Conservation (phyloP, 805 yeast genomes). For the Yamadazyma insecticola region DNA sequence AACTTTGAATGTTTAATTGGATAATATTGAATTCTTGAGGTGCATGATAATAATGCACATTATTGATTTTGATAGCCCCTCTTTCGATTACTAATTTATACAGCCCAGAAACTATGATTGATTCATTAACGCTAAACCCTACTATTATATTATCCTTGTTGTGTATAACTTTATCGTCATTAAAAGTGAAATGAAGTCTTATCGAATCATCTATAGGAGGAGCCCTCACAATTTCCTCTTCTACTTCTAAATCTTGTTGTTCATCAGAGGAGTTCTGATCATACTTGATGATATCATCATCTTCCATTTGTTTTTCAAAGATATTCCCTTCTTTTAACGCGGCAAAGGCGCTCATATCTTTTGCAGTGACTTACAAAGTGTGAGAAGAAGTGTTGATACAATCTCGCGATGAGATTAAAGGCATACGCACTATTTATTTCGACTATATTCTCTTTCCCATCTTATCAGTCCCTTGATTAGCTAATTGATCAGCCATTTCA, state of each 20-base stretch:
- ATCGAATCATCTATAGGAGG: no score
- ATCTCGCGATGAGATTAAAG: slow-evolving; percentile 4
- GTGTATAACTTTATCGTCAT: slow-evolving; percentile 33
- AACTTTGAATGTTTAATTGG: slow-evolving; percentile 31
- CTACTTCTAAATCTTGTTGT: no score
- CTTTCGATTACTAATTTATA: slow-evolving; percentile 37
- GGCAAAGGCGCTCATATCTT: slow-evolving; percentile 30
- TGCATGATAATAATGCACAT: slow-evolving; percentile 19
- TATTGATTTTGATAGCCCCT: slow-evolving; percentile 46
- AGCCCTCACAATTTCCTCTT: slow-evolving; percentile 1
- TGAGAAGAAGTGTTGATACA: neutral
- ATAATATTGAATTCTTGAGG: slow-evolving; percentile 22
- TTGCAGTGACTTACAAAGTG: neutral
- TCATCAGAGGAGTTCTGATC: slow-evolving; percentile 26
- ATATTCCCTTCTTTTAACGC: slow-evolving; percentile 19
- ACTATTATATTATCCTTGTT: slow-evolving; percentile 27
- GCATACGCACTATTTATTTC: neutral
- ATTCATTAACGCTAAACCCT: slow-evolving; percentile 42
- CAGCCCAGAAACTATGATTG: slow-evolving; percentile 45
- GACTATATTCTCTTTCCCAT: neutral
- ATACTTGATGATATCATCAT: slow-evolving; percentile 16
- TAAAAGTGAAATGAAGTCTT: slow-evolving; percentile 29
- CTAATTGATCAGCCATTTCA: slow-evolving; percentile 71
- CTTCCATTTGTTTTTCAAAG: slow-evolving; percentile 10
- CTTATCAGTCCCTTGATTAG: slow-evolving; percentile 52